Evolutionary conservation across 495 filamentous ascomycete genomes (phyloP), one percentile per base, ranked within the genome.

Genomic region (Aspergillus panamensis): DNA sequence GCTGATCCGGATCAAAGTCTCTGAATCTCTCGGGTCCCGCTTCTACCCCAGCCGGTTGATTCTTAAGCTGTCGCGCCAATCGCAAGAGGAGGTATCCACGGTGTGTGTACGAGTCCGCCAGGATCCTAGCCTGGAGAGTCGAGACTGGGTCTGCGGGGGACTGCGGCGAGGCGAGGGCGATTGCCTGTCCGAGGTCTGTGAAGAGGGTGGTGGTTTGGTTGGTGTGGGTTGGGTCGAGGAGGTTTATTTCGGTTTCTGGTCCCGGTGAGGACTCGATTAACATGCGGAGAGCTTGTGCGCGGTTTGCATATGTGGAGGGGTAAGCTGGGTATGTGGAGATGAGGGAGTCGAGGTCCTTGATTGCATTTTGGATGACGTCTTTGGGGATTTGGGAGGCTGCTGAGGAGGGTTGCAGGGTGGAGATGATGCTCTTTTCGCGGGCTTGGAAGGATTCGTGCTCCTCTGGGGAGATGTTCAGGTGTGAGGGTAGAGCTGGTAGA

Each of bases 31-130:
- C 68, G 62, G 72, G 67, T 12, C 64, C 66, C 3, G 10, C 48
- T 30, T 17, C 25, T 16, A 3, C 53, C 37, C 35, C 13, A 30
- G 40, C 50, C 12, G n/a, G 32, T 8, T 17, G 20, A 21, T 71
- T 53, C 72, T 58, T 57, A 2, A 43, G 21, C 35, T 61, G 63
- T 64, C 87, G 85, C 29, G 84, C 82, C 0, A 85, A 81, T 59
- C 79, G 80, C 47, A 87, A 79, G 49, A 90, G 82, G 19, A 96
- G 66, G 33, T 87, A 87, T 0, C 84, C 91, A 29, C 89, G 80
- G 63, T 95, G 91, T 6, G 88, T 92, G 57, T 92, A 84, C 7
- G 87, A 84, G 58, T 85, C 80, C 0, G 85, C 81, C 12, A 96
- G 74, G 0, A 89, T 76, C 17, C 80, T 81, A 0, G 83, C 85